These are phyloP conservation scores for Clitopilus hobsonii DNA, from an alignment of 768 basidiomycete genomes.

Conservation along the genomic window DNA sequence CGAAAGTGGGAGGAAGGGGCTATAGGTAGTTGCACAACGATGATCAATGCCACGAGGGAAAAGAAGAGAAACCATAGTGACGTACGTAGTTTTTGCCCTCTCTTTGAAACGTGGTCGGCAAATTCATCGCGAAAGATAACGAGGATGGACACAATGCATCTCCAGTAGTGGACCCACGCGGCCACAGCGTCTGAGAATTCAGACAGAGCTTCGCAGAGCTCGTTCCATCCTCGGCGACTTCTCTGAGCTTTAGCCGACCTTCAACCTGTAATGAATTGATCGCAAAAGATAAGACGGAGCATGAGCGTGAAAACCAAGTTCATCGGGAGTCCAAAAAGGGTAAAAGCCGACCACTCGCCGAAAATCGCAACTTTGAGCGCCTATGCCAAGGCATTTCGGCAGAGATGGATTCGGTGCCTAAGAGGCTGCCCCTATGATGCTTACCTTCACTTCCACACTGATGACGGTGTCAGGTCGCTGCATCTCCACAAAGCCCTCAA, in stretches of 20 bases:
- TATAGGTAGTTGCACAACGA: constrained; percentile 18
- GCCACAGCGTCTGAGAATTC: constrained; percentile 54
- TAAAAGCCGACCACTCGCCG: too few species aligned
- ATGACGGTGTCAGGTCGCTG: constrained; percentile 50
- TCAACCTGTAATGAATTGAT: constrained; percentile 44
- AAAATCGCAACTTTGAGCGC: too few species aligned
- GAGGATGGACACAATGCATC: constrained; percentile 44
- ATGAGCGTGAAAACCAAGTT: not conserved
- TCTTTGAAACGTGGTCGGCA: constrained; percentile 56
- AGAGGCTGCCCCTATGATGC: too few species aligned
- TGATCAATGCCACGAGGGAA: not conserved
- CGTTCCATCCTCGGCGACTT: constrained; percentile 65
- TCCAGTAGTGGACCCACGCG: constrained; percentile 30
- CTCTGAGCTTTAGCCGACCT: constrained; percentile 52
- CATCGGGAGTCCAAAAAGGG: too few species aligned
- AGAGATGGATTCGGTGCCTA: too few species aligned
- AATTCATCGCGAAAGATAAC: constrained; percentile 47
- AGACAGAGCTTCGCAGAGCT: constrained; percentile 47
- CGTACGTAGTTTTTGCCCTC: constrained; percentile 56
- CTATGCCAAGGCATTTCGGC: too few species aligned
- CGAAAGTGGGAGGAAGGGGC: constrained; percentile 69
- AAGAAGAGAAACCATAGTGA: not conserved
- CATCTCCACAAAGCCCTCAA: constrained; percentile 56
- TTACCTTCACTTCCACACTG: constrained; percentile 62
- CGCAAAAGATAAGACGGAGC: not conserved